Evolutionary conservation across 1,139 yeast species (phyloP), one percentile per base, ranked within the genome.

Genomic region (Blastobotrys ciferrii): DNA sequence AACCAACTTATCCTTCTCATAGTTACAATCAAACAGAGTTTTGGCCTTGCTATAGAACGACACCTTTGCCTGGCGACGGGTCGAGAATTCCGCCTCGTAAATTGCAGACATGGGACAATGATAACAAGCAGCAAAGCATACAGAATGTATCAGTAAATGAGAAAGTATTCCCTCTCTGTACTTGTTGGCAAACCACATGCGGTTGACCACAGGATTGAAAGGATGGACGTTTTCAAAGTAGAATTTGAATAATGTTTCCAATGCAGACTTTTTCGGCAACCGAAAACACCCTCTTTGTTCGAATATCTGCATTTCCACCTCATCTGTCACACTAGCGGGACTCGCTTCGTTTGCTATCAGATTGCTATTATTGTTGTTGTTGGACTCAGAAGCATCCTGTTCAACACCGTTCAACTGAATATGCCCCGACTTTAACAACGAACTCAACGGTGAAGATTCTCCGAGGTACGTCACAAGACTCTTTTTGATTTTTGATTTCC

Each of bases 121-220:
- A 36, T 52, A 51, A 41, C 55, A 51, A 12, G 54, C 47, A 2
- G 54, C 52, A 35, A 52, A 50, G 38, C 54, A 51, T 15, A 52
- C 39, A 9, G 55, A 42, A 30, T 51, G 40, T 13, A 51, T 40
- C 12, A 52, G 39, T 30, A 52, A 46, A 17, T 43, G 40, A 3
- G 55, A 48, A 1, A 52, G 39, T 2, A 36, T 28, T 13, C 35
- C 35, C 2, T 30, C 12, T 5, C 18, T 19, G 36, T 52, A 51
- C 12, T 32, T 46, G 6, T 31, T 28, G 9, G 51, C 54, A 42
- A 52, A 52, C 55, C 55, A 52, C 9, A 28, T 20, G 12, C 55
- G 31, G 31, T 51, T 51, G 11, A 52, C 43, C 7, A 52, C 42
- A 2, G 55, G 55, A 31, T 52, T 48, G 32, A 52, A 52, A 4